Percentiles rank a stretch among this genome's conserved stretches.
These are phyloP conservation scores for Halophytophthora batemanensis DNA, from an alignment of 352 stramenopile species.

Conservation along the genomic window DNA sequence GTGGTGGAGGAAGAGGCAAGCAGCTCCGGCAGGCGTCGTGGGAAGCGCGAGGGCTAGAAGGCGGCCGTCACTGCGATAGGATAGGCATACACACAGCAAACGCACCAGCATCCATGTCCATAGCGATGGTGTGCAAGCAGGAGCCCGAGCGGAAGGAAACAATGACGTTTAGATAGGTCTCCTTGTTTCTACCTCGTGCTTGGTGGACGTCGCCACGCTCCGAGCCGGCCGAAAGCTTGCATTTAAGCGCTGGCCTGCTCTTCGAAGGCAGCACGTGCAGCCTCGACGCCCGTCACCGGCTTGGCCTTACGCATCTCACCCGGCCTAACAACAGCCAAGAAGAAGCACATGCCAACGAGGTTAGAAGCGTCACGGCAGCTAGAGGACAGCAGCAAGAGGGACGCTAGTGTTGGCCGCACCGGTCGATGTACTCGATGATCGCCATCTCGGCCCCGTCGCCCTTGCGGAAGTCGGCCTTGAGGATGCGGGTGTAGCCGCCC, in stretches of 20 bases:
- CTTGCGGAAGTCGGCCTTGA: conserved; percentile 92
- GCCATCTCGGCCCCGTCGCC: conserved; percentile 97
- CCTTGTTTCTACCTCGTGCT: too few species aligned
- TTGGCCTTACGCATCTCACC: conserved; percentile 85
- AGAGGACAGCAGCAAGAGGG: neutral
- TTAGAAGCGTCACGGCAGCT: too few species aligned
- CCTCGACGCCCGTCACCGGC: conserved; percentile 55
- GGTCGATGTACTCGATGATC: conserved; percentile 98
- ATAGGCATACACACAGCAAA: conserved; percentile 9
- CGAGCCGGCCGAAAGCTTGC: too few species aligned
- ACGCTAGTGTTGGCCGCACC: too few species aligned
- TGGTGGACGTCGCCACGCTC: conserved; percentile 8
- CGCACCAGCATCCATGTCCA: neutral
- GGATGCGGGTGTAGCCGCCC: conserved; percentile 95
- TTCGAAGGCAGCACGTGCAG: conserved; percentile 45
- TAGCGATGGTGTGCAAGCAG: too few species aligned
- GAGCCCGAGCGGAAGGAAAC: too few species aligned
- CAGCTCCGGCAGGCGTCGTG: conserved; percentile 2
- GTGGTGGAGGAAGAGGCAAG: conserved; percentile 18
- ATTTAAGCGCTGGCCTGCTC: too few species aligned
- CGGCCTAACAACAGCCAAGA: conserved; percentile 40
- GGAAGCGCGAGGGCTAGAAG: conserved; percentile 9
- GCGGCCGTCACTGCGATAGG: conserved; percentile 9
- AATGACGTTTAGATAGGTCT: neutral
- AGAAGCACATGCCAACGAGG: conserved; percentile 1